A percentile compares a stretch with the other conserved stretches of the same genome.
Evolutionary conservation across 805 yeast species (phyloP).

Genomic region (Yarrowia alimentaria): DNA sequence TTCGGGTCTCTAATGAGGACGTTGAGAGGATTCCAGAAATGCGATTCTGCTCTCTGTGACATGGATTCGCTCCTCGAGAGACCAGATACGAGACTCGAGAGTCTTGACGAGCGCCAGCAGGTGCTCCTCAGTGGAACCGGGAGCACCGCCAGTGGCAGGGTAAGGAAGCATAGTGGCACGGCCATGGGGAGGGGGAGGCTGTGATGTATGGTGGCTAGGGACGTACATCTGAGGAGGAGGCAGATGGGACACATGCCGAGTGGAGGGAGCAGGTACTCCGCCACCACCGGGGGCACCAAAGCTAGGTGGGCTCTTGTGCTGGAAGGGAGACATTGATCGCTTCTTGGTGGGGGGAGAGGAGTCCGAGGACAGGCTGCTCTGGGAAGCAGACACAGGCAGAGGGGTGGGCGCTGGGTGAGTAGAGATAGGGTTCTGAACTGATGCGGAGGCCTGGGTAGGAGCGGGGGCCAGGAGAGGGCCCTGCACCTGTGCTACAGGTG

Average conservation of each 20-base stretch:
- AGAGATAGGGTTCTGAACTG: not conserved
- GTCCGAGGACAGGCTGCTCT: not conserved
- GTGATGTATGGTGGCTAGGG: slow-evolving; percentile 15
- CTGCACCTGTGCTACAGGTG: slow-evolving; percentile 1
- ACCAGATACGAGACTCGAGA: slow-evolving; percentile 37
- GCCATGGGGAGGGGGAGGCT: slow-evolving; percentile 25
- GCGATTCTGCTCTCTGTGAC: slow-evolving; percentile 38
- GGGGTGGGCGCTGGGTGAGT: not conserved
- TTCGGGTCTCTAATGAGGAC: slow-evolving; percentile 6
- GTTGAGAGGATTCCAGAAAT: slow-evolving; percentile 29
- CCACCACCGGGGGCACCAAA: slow-evolving; percentile 19
- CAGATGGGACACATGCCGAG: slow-evolving; percentile 19
- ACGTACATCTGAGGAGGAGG: slow-evolving; percentile 24
- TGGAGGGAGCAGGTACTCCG: slow-evolving; percentile 1
- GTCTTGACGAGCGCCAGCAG: slow-evolving; percentile 34
- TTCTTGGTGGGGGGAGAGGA: slow-evolving; percentile 24
- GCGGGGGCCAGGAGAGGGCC: slow-evolving; percentile 16
- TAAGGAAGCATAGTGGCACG: slow-evolving; percentile 25
- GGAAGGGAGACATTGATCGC: slow-evolving; percentile 8
- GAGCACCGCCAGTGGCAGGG: slow-evolving; percentile 5
- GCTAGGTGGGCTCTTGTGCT: slow-evolving; percentile 26
- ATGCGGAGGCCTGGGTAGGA: not conserved
- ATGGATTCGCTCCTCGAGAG: slow-evolving; percentile 38
- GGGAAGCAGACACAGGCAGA: not conserved
- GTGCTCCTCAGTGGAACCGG: slow-evolving; percentile 29